Conservation (phyloP, 345 rosid species). For the Clausena lansium region DNA sequence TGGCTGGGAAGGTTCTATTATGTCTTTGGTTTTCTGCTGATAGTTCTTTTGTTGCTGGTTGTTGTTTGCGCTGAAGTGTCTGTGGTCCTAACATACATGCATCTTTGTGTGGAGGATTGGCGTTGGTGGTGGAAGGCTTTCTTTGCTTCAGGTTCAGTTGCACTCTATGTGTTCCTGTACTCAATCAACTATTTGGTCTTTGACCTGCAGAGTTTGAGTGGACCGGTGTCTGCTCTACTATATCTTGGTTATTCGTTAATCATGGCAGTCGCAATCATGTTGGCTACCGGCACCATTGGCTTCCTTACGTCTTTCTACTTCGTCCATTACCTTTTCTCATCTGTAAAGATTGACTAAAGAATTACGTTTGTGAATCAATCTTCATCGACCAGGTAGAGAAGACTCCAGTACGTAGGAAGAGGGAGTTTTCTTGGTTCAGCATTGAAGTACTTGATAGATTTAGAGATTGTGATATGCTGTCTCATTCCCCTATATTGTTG, state of each 20-base stretch:
- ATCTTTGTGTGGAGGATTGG: constrained; percentile 88
- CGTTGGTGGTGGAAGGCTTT: constrained; percentile 94
- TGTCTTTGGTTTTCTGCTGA: constrained; percentile 73
- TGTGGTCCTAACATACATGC: constrained; percentile 82
- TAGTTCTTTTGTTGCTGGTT: constrained; percentile 60
- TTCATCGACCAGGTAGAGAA: constrained; percentile 13
- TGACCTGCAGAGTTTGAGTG: constrained; percentile 76
- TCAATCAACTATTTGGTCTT: constrained; percentile 79
- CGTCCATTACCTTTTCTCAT: constrained; percentile 81
- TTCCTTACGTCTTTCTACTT: constrained; percentile 76
- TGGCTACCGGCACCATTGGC: constrained; percentile 78
- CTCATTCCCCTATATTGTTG: background rate
- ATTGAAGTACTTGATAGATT: constrained; percentile 10
- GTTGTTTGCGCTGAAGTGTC: constrained; percentile 79
- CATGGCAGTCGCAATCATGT: constrained; percentile 78
- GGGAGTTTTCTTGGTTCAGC: constrained; percentile 16
- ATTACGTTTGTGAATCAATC: background rate
- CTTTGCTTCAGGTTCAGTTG: constrained; percentile 80
- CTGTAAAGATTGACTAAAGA: constrained; percentile 69
- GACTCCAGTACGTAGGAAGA: constrained; percentile 12
- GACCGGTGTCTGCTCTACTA: constrained; percentile 72
- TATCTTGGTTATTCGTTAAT: constrained; percentile 74
- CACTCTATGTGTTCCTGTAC: constrained; percentile 72
- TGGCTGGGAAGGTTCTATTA: constrained; percentile 86
- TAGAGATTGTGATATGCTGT: background rate